Base-by-base conservation (phyloP, 768 basidiomycete genomes). In the Paxillus rubicundulus region DNA sequence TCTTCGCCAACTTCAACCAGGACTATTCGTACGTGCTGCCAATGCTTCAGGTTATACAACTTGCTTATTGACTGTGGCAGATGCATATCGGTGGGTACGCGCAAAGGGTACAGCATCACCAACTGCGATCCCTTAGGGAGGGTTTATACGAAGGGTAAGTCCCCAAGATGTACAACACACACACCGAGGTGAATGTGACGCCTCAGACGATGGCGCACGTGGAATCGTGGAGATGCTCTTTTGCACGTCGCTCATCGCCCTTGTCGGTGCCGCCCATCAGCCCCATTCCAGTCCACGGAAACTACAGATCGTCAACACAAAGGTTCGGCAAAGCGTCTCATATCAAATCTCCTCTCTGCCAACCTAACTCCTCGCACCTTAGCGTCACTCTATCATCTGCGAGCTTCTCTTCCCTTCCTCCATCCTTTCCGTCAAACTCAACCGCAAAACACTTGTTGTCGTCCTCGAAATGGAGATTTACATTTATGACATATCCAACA, bases 171-270 rank as follows among this genome's bases (percentile, higher is more conserved):
- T 36, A 27, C 32, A 45, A 28, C 41, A 18, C n/a, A 8, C 45
- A 24, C 46, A 28, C n/a, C 21, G 40, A 21, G 2, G 2, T 33
- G n/a, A 50, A 47, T 28, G 21, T 13, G 12, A 5, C 34, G 28
- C 21, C 50, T 24, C 55, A 92, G 96, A 89, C 61, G 94, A 98
- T 53, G 95, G 96, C 8, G 92, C 96, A 2, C 82, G 90, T 16
- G 93, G 94, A 20, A 97, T 97, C 56, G 96, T 98, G 14, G 97
- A 99, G 72, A 99, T 99, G 97, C 78, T 99, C 53, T 99, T 99
- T 76, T 98, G 95, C 74, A 99, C 97, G 5, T 97, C 94, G 18
- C 82, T 99, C 56, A 92, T 99, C 43, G 97, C 97, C 1, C 80
- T 99, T 30, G 97, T 98, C 18, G 97, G 97, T 8, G 92, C 93